Evolutionary conservation across 2,329 filamentous ascomycete genomes (phyloP), one percentile per base, ranked within the genome.

Genomic region (Cladophialophora exuberans): DNA sequence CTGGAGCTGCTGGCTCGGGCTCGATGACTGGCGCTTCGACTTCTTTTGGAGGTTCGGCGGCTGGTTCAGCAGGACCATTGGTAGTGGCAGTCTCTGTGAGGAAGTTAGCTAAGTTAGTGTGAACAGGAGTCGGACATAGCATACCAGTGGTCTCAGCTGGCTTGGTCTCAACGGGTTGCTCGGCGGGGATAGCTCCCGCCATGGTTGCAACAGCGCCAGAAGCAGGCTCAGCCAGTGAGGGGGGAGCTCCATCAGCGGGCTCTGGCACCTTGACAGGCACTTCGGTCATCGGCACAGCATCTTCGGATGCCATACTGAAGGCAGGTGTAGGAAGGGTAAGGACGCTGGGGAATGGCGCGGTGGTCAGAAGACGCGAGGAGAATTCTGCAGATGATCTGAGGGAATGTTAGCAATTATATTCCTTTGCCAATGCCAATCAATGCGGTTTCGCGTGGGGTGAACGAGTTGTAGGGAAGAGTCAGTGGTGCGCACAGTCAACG

Each of bases 21-120:
- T 57, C 56, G 41, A 65, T 74, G 28, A 69, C 65, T 55, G 69
- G 70, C 38, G 69, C 57, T 39, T 71, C 69, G 6, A 62, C 55
- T 17, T 62, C 63, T 44, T 57, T 50, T 17, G 57, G 25, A 47
- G 65, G 56, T 53, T 66, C 65, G 48, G 66, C 62, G 35, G 59
- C 57, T 26, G 59, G 42, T 15, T 63, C 63, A 3, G 55, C 59
- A 18, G 59, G 62, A 18, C 57, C 65, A 48, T 66, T 67, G 10
- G 60, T 53, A 43, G 61, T 56, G 20, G 59, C 58, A 44, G 62
- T 30, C 43, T 68, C 66, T 50, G 64, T 47, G 28, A 42, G 3
- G 20, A 6, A 28, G 25, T 39, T 28, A 50, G 33, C 30, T 26
- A 31, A 13, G 11, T 30, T 20, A 9, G 35, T 25, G 13, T 23